Conservation (phyloP, 768 basidiomycete species). For the Phlebiopsis flavidoalba region DNA sequence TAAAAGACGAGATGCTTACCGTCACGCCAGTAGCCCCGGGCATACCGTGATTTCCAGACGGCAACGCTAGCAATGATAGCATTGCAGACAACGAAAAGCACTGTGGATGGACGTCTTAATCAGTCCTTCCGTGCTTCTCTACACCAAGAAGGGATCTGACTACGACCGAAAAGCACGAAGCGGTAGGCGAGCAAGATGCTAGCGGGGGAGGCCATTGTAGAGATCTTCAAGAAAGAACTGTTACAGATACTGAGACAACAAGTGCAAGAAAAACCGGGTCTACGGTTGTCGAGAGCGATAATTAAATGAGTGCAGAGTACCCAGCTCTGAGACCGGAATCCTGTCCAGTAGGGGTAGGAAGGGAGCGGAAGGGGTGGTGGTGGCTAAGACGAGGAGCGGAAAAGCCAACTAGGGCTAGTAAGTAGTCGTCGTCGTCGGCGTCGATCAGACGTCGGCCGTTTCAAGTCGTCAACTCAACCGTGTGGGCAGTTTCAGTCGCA, state of each 20-base stretch:
- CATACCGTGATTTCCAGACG: conserved; percentile 64
- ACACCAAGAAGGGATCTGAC: not conserved
- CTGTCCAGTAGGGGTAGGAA: conserved; percentile 23
- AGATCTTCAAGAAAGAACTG: conserved; percentile 24
- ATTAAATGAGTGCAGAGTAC: conserved; percentile 14
- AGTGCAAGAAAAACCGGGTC: conserved; percentile 27
- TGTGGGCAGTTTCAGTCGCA: not conserved
- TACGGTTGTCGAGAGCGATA: conserved; percentile 23
- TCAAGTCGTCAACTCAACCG: conserved; percentile 4
- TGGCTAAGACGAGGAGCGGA: not conserved
- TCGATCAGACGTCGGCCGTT: not conserved
- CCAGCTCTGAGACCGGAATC: conserved; percentile 26
- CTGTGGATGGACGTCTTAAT: conserved; percentile 28
- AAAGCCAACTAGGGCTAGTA: not conserved
- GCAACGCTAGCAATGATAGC: conserved; percentile 60
- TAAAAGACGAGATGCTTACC: conserved; percentile 29
- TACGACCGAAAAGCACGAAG: conserved; percentile 57
- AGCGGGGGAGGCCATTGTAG: conserved; percentile 32
- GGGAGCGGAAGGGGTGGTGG: conserved; percentile 2
- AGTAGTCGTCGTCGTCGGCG: not conserved
- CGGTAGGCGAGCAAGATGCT: conserved; percentile 46
- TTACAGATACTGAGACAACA: conserved; percentile 12
- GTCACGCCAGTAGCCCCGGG: conserved; percentile 29
- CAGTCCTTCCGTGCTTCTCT: not conserved
- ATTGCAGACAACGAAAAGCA: conserved; percentile 56